phyloP scores from a whole-genome alignment of 768 basidiomycete genomes.

The Pleurotus cornucopiae region DNA sequence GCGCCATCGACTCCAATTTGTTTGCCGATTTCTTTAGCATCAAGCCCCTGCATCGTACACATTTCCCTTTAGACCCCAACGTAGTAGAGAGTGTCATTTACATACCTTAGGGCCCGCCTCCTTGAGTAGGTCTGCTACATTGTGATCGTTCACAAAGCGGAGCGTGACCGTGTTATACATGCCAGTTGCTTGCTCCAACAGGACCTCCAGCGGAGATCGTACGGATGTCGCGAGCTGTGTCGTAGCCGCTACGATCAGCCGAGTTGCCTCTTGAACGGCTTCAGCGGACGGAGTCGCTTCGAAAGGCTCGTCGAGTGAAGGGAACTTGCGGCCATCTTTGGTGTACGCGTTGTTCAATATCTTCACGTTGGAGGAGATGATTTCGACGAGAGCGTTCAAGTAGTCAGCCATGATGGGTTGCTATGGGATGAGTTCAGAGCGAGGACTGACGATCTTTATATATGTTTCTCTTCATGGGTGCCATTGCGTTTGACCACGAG shows the following conservation, averaged over 20 bases:
- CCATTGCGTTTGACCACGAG: no score
- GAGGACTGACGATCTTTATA: neutral
- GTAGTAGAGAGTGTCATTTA: neutral
- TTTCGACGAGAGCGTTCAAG: neutral
- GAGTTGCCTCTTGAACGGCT: conserved; percentile 21
- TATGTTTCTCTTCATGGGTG: neutral
- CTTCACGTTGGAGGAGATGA: conserved; percentile 20
- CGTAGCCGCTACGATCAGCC: conserved; percentile 24
- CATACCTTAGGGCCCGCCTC: conserved; percentile 31
- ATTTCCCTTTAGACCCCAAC: neutral
- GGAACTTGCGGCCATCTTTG: conserved; percentile 13
- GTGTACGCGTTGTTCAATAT: conserved; percentile 14
- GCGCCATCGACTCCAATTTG: conserved; percentile 20
- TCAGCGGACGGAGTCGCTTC: conserved; percentile 18
- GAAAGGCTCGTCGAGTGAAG: conserved; percentile 19
- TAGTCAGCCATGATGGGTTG: neutral
- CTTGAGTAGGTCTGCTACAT: conserved; percentile 34
- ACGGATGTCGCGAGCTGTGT: conserved; percentile 24
- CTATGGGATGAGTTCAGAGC: neutral
- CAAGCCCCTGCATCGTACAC: conserved; percentile 21
- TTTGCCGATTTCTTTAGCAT: conserved; percentile 29
- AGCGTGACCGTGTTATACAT: conserved; percentile 23
- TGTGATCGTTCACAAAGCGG: conserved; percentile 21
- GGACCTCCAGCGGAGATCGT: conserved; percentile 18
- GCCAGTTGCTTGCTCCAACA: conserved; percentile 20